Base-by-base conservation (phyloP, 148 eudicot genomes). In the Rheum nobile region DNA sequence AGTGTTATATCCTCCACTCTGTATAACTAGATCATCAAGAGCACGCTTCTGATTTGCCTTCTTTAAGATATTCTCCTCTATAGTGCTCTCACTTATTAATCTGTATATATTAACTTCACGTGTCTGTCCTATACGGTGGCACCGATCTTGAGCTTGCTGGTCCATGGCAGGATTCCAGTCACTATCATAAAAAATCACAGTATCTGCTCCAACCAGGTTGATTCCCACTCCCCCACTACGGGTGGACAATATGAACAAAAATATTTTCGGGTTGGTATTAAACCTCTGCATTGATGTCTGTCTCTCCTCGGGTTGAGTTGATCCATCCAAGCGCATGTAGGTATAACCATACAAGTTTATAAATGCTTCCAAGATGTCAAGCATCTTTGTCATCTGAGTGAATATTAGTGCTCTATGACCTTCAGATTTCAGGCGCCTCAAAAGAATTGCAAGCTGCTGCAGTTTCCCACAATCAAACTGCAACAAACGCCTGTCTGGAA, bases 371-470 rank as follows among this genome's bases (percentile, higher is more conserved):
- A 96, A 82, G 55, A 96, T 74, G 80, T 96, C 99, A 83, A 96
- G 97, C 99, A 96, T 92, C 82, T 96, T 96, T 73, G 99, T 96
- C 99, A 96, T 96, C 79, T 96, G 99, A 77, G 99, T 96, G 81
- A 96, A 96, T 72, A 96, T 92, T 69, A 96, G 78, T 42, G 99
- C 99, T 77, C 99, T 79, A 46, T 88, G 99, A 79, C 99, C 99
- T 82, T 88, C 99, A 59, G 89, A 87, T 77, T 89, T 96, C 72
- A 96, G 83, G 78, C 89, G 83, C 84, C 99, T 87, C 14, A 96
- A 86, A 73, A 96, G 76, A 80, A 82, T 77, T 37, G 99, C 88
- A 77, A 96, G 96, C 85, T 92, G 97, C 81, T 92, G 99, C 79
- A 96, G 86, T 87, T 96, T 96, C 72, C 99, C 99, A 83, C 99